Evolutionary conservation across 2,329 filamentous ascomycete species (phyloP).

Genomic region (Penicillium sp.): DNA sequence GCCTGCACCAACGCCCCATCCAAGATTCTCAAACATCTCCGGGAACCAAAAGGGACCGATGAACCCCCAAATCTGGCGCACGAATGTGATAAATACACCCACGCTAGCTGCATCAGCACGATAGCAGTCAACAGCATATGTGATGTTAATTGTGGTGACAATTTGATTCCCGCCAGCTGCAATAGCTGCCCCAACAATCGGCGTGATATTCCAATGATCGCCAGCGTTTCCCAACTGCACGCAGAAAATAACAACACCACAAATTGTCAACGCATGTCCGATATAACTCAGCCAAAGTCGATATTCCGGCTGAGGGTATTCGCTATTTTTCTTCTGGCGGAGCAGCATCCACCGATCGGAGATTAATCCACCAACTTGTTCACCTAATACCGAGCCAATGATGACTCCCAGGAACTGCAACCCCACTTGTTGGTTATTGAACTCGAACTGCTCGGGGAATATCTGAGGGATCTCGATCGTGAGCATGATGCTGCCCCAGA

Average conservation of each 20-base stretch:
- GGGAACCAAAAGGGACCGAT: slow-evolving; percentile 45
- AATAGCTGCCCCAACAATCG: slow-evolving; percentile 59
- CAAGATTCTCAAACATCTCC: slow-evolving; percentile 38
- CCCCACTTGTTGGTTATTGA: slow-evolving; percentile 63
- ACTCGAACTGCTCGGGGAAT: slow-evolving; percentile 59
- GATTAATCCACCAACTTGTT: slow-evolving; percentile 61
- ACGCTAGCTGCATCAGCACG: slow-evolving; percentile 59
- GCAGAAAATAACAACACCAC: slow-evolving; percentile 61
- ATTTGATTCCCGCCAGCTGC: slow-evolving; percentile 63
- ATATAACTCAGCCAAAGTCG: slow-evolving; percentile 64
- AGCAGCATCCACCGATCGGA: slow-evolving; percentile 63
- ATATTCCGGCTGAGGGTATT: slow-evolving; percentile 55
- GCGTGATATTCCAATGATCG: slow-evolving; percentile 59
- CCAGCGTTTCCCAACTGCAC: slow-evolving; percentile 54
- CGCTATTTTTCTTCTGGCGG: slow-evolving; percentile 33
- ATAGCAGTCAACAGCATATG: slow-evolving; percentile 64
- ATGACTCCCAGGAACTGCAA: slow-evolving; percentile 64
- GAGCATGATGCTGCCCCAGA: slow-evolving; percentile 58
- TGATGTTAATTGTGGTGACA: slow-evolving; percentile 65
- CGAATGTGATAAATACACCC: slow-evolving; percentile 64
- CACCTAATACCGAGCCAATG: slow-evolving; percentile 62
- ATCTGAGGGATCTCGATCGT: slow-evolving; percentile 65
- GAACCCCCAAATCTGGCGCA: slow-evolving; percentile 50
- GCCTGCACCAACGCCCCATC: slow-evolving; percentile 35
- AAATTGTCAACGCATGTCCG: slow-evolving; percentile 57